These are phyloP conservation scores for Kalaharituber pfeilii DNA, from an alignment of 2,329 filamentous ascomycete genomes.

Conservation along the genomic window DNA sequence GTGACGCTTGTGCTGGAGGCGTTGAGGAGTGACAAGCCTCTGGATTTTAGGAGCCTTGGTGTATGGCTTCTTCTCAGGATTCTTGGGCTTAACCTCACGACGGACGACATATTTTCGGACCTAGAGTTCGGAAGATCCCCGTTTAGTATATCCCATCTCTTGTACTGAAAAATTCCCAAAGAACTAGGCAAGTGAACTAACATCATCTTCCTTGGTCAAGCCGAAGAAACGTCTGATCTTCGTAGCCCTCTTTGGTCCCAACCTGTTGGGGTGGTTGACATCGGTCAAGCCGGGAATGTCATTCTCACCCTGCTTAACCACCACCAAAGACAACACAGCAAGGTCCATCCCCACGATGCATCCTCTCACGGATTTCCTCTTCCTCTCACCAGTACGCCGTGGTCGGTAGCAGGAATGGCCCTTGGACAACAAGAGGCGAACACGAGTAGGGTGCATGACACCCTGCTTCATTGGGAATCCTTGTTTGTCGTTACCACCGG, in stretches of 20 bases:
- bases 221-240: slow-evolving; percentile 99
- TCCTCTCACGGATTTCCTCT: slow-evolving; percentile 96
- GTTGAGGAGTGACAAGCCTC: slow-evolving; percentile 97
- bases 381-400: slow-evolving; percentile 94
- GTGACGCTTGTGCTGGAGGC: slow-evolving; percentile 99
- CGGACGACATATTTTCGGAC: slow-evolving; percentile 99
- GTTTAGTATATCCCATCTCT: slow-evolving; percentile 26
- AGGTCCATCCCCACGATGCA: slow-evolving; percentile 97
- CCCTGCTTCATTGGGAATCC: slow-evolving; percentile 99
- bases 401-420: slow-evolving; percentile 99
- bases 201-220: slow-evolving; percentile 99
- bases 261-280: slow-evolving; percentile 94
- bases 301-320: slow-evolving; percentile 94
- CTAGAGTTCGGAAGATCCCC: slow-evolving; percentile 37
- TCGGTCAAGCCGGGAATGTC: slow-evolving; percentile 96
- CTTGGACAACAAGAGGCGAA: slow-evolving; percentile 84
- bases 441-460: slow-evolving; percentile 97
- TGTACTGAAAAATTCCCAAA: slow-evolving; percentile 32
- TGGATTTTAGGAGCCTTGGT: slow-evolving; percentile 99
- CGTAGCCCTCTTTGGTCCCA: slow-evolving; percentile 98
- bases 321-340: slow-evolving; percentile 77
- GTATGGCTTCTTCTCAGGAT: slow-evolving; percentile 93
- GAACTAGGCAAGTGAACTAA: slow-evolving; percentile 62
- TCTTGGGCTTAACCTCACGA: slow-evolving; percentile 92
- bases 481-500: slow-evolving; percentile 99